phyloP scores from a whole-genome alignment of 2,329 filamentous ascomycete genomes.

The Lachnellula arida region DNA sequence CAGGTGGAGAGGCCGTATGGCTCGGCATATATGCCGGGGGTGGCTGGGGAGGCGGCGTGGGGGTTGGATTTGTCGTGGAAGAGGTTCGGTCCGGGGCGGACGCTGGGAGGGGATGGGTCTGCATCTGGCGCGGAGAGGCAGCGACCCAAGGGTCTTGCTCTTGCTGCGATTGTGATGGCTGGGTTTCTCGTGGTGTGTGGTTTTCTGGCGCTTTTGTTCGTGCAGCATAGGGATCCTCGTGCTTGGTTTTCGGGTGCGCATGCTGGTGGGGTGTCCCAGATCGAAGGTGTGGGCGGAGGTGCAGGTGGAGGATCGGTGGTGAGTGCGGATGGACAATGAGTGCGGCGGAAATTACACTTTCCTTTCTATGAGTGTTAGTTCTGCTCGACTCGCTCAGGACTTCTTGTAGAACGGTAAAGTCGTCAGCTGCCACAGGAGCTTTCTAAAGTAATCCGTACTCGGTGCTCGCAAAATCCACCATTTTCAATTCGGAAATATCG shows the following conservation, averaged over 20 bases:
- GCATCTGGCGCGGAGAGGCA: background rate
- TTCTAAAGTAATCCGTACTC: no score
- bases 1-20: constrained; percentile 10
- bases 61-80: constrained; percentile 47
- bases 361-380: no score
- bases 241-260: background rate
- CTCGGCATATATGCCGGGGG: background rate
- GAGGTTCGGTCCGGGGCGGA: constrained; percentile 96
- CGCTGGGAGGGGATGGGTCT: constrained; percentile 32
- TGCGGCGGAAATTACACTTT: no score
- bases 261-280: no score
- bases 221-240: background rate
- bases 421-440: no score
- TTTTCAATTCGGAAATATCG: no score
- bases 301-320: no score
- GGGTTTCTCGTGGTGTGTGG: constrained; percentile 8
- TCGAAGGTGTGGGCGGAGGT: no score
- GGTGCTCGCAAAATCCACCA: no score
- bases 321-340: no score
- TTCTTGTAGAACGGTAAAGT: no score
- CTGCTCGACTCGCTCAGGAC: no score
- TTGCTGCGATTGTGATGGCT: constrained; percentile 9
- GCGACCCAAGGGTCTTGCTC: constrained; percentile 2
- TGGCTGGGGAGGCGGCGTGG: constrained; percentile 2
- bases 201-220: constrained; percentile 1